Evolutionary conservation across 2,329 filamentous ascomycete genomes (phyloP), one percentile per base, ranked within the genome.

Genomic region (Aspergillus unguis): DNA sequence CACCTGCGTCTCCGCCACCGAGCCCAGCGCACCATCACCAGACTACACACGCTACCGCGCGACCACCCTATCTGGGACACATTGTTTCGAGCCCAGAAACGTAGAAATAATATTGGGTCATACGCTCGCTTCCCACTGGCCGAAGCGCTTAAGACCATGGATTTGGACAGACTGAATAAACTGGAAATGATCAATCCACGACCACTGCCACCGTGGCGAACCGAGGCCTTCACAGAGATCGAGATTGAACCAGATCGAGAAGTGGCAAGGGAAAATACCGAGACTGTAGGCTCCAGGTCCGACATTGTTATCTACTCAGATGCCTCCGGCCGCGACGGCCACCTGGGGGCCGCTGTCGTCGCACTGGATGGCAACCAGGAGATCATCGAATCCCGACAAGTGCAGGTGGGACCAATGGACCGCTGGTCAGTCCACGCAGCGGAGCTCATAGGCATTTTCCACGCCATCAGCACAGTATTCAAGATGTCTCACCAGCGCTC

Each of bases 121-220:
- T 44, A 46, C 29, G 46, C 58, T 26, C 47, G 59, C 6, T 63
- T 63, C 28, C 60, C 57, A 3, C 56, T 64, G 2, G 55, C 58
- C 4, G 58, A 60, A 59, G 42, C 57, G 5, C 31, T 62, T 38
- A 33, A 33, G 32, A 33, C 32, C 40, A n/a, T 27, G 25, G 66
- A 68, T 11, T 7, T 33, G 11, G 32, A 33, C 36, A 2, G 37
- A 54, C 1, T 42, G 25, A 27, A 28, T 9, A 52, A 51, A 25
- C 44, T 67, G 25, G 64, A 67, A 36, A 65, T 33, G 7, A 66
- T 65, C 7, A 55, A 64, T 36, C 58, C 58, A 45, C 46, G 27
- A 1, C 59, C 57, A 17, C 44, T 57, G 26, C 43, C 55, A 47
- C 63, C 56, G 7, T 67, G 58, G 63, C 54, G 55, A 33, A 10